Evolutionary conservation across 2,329 filamentous ascomycete species (phyloP), one percentile per base, ranked within the genome.

Genomic region (Talaromyces albobiverticillius): DNA sequence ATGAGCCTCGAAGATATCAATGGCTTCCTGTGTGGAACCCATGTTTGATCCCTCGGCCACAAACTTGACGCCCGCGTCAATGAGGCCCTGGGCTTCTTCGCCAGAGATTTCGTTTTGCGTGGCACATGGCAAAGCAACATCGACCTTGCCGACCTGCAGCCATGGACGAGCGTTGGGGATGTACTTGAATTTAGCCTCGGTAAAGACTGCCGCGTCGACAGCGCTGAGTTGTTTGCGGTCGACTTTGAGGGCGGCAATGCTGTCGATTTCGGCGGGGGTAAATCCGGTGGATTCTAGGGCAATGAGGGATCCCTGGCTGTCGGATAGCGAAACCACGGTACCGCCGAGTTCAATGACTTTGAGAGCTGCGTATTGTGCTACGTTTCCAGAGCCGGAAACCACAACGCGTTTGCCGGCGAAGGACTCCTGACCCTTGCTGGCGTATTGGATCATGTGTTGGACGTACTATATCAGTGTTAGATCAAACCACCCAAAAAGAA

Each of bases 31-130:
- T 31, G 92, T 96, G 82, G 91, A 96, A 61, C 94, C 94, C 94
- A 99, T 97, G 85, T 97, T 97, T 77, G 88, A 94, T 54, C 94
- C 94, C 79, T 99, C 94, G 55, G 94, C 94, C 62, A 97, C 87
- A 79, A 90, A 95, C 71, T 87, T 84, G 69, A 82, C 83, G 62
- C 93, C 93, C 56, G 82, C 82, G 47, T 81, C 81, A 56, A 96
- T 84, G 42, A 97, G 84, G 16, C 83, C 85, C 78, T 90, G 80
- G 51, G 92, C 94, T 81, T 99, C 94, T 66, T 94, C 90, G 70
- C 86, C 85, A 69, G 83, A 91, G 68, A 99, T 90, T 79, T 99
- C 94, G 81, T 99, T 99, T 82, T 99, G 92, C 57, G 94, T 97
- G 38, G 94, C 94, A 67, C 84, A 92, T 51, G 94, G 94, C 54